These are phyloP conservation scores for Cichorium intybus DNA, from an alignment of 140 eudicot species.

Conservation along the genomic window DNA sequence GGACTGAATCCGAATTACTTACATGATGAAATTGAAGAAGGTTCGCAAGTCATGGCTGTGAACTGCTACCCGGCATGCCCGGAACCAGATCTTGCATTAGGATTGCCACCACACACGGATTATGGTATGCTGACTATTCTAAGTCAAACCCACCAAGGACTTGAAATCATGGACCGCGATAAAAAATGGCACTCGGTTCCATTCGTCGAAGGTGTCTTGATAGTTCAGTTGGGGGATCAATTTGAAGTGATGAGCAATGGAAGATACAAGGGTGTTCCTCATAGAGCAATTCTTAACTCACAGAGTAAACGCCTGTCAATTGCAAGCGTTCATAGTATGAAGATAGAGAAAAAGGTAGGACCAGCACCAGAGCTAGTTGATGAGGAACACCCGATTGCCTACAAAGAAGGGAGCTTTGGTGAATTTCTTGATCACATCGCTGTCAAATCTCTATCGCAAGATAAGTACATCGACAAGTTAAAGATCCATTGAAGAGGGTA, in stretches of 20 bases:
- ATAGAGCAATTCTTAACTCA: conserved; percentile 48
- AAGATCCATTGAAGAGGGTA: conserved; percentile 18
- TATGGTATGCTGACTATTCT: conserved; percentile 51
- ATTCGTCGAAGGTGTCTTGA: conserved; percentile 38
- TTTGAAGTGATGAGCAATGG: conserved; percentile 71
- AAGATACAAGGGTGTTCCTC: conserved; percentile 47
- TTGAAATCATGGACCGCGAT: conserved; percentile 49
- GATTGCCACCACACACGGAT: conserved; percentile 70
- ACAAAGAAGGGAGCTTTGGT: conserved; percentile 55
- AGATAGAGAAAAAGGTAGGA: conserved; percentile 41
- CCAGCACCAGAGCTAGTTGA: conserved; percentile 64
- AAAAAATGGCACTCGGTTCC: conserved; percentile 59
- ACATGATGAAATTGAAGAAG: conserved; percentile 44
- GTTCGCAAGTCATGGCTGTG: conserved; percentile 65
- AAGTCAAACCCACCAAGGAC: conserved; percentile 50
- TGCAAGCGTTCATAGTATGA: conserved; percentile 66
- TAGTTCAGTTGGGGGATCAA: conserved; percentile 70
- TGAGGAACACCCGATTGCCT: conserved; percentile 44
- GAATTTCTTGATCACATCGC: conserved; percentile 54
- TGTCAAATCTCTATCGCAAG: conserved; percentile 33
- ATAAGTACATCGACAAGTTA: conserved; percentile 58
- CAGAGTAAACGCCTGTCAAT: conserved; percentile 47
- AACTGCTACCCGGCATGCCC: conserved; percentile 77
- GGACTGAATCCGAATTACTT: conserved; percentile 50
- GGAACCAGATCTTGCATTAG: conserved; percentile 64